Conservation (phyloP, 345 rosid genomes). For the Citrus trifoliata region DNA sequence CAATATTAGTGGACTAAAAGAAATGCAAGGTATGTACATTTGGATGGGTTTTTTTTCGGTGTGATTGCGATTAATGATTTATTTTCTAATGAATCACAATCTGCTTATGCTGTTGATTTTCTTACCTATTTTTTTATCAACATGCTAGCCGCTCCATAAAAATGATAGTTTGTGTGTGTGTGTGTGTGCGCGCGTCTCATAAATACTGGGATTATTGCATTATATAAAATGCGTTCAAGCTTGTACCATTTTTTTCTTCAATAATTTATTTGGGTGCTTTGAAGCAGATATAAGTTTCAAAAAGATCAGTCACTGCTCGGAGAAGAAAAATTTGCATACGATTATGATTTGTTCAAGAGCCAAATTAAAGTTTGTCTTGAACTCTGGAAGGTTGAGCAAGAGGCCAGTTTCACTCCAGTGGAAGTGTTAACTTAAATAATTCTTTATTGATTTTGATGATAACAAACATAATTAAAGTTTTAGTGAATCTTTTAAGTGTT, state of each 20-base stretch:
- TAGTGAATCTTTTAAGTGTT: too few relatives aligned
- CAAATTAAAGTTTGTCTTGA: too few relatives aligned
- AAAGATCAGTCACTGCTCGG: too few relatives aligned
- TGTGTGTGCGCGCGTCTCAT: not conserved
- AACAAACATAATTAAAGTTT: too few relatives aligned
- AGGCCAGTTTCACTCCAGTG: conserved; percentile 52
- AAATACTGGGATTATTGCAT: not conserved
- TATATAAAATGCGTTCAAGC: not conserved
- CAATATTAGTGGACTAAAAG: conserved; percentile 60
- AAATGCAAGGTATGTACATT: conserved; percentile 57
- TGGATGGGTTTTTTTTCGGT: not conserved
- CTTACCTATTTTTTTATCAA: not conserved
- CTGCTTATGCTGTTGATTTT: not conserved
- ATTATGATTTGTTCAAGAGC: conserved; percentile 48
- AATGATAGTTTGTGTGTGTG: too few relatives aligned
- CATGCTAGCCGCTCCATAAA: not conserved
- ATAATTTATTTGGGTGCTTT: too few relatives aligned
- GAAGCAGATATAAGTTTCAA: too few relatives aligned
- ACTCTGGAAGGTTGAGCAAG: conserved; percentile 55
- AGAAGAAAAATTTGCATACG: conserved; percentile 56
- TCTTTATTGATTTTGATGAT: too few relatives aligned
- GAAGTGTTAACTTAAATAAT: too few relatives aligned
- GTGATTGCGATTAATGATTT: not conserved
- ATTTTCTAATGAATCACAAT: not conserved
- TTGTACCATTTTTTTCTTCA: too few relatives aligned